Evolutionary conservation across 2,329 filamentous ascomycete genomes (phyloP).

Genomic region (Diaporthe vexans): DNA sequence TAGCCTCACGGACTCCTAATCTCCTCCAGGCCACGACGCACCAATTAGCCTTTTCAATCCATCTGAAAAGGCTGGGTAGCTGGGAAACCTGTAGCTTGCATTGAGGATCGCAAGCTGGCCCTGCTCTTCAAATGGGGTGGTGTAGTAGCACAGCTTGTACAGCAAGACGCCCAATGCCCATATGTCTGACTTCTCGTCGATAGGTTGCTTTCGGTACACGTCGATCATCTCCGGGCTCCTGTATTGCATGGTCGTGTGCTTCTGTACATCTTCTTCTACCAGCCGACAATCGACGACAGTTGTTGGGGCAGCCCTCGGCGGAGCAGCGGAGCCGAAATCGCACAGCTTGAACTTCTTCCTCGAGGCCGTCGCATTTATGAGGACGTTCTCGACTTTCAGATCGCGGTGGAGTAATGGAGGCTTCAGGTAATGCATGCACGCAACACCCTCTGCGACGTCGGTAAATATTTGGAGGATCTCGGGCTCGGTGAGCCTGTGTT

Average conservation of each 20-base stretch:
- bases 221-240: slow-evolving; percentile 99
- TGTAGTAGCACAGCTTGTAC: slow-evolving; percentile 99
- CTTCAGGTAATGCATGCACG: slow-evolving; percentile 99
- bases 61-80: slow-evolving; percentile 90
- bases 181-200: slow-evolving; percentile 98
- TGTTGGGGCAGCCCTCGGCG: slow-evolving; percentile 85
- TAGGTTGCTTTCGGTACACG: slow-evolving; percentile 94
- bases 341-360: slow-evolving; percentile 91
- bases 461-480: slow-evolving; percentile 98
- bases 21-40: slow-evolving; percentile 57
- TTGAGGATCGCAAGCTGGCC: slow-evolving; percentile 98
- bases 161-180: slow-evolving; percentile 96
- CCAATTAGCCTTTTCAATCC: slow-evolving; percentile 91
- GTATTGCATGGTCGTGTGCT: slow-evolving; percentile 97
- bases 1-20: slow-evolving; percentile 1
- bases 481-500: slow-evolving; percentile 96
- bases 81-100: slow-evolving; percentile 92
- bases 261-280: slow-evolving; percentile 97
- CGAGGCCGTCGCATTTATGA: slow-evolving; percentile 81
- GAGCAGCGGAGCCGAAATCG: slow-evolving; percentile 94
- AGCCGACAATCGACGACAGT: slow-evolving; percentile 90
- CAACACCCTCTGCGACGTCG: slow-evolving; percentile 95
- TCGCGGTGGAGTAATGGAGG: slow-evolving; percentile 93
- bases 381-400: slow-evolving; percentile 97
- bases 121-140: slow-evolving; percentile 97